Base-by-base conservation (phyloP, 2,329 filamentous ascomycete genomes). In the Fonsecaea pugnacius region DNA sequence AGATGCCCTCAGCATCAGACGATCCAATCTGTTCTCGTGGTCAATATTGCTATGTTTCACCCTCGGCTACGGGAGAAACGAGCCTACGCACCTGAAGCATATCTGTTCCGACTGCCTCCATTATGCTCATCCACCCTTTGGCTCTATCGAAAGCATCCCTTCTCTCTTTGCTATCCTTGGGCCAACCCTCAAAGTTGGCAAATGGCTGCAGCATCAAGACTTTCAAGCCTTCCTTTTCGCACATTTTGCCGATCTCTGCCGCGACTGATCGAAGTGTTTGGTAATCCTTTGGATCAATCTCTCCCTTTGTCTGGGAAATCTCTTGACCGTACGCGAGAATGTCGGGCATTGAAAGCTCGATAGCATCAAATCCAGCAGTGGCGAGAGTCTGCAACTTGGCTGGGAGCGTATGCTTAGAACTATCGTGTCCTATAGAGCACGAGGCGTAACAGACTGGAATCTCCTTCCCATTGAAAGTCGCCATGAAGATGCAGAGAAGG, bases 151-250 rank as follows among this genome's bases (percentile, higher is more conserved):
- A 90, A 0, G 87, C 89, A 58, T 89, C 84, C 4, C 84, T 76
- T 3, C 88, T 79, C 73, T 89, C 84, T 14, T 57, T 43, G 1
- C 84, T 85, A 0, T 80, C 85, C 46, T 80, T 78, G 0, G 82
- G 78, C 89, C 90, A 93, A 1, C 90, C 90, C 70, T 93, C 90
- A 63, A 91, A 92, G 70, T 92, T 90, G 16, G 86, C 79, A 70
- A 93, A 92, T 0, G 90, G 89, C 71, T 93, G 90, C 5, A 92
- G 76, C 79, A 92, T 89, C 74, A 92, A 82, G 62, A 92, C 83
- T 38, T 82, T 78, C 1, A 92, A 76, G 0, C 78, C 75, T 36
- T 86, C 78, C 10, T 83, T 78, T 30, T 83, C 77, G 55, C 84
- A 87, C 53, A 89, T 74, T 0, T 77, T 75, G 58, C 80, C 82